phyloP scores from a whole-genome alignment of 2,329 filamentous ascomycete species.

The Sclerotinia sclerotiorum region DNA sequence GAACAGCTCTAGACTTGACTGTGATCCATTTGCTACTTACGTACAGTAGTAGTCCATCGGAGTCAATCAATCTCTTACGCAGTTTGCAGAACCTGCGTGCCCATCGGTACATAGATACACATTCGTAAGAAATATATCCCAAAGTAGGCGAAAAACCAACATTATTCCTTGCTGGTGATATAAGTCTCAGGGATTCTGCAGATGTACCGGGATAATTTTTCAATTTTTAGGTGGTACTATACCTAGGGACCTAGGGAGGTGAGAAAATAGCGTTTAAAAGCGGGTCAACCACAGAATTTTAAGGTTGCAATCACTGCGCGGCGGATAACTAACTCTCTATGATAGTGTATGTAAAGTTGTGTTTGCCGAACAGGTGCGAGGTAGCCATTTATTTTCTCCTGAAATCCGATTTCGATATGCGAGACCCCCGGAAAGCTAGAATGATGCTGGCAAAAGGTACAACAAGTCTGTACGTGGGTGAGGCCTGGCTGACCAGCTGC shows the following conservation, averaged over 20 bases:
- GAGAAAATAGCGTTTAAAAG: constrained; percentile 9
- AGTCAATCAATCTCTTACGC: not conserved
- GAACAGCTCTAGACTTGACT: constrained; percentile 7
- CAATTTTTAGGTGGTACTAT: not conserved
- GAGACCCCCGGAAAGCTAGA: not conserved
- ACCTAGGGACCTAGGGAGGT: not conserved
- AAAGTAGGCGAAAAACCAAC: not conserved
- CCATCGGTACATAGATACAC: not conserved
- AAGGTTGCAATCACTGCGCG: constrained; percentile 14
- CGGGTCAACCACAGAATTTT: not conserved
- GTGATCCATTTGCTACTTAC: not conserved
- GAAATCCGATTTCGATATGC: not conserved
- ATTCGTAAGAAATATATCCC: constrained; percentile 8
- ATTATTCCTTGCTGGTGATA: not conserved
- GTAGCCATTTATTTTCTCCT: not conserved
- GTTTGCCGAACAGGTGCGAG: not conserved
- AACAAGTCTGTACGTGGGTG: not conserved
- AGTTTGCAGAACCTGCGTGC: not conserved
- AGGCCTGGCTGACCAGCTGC: not conserved
- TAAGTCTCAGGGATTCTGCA: not conserved
- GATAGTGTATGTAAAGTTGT: not conserved
- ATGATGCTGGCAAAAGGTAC: not conserved
- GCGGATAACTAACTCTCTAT: not conserved
- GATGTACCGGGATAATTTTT: not conserved
- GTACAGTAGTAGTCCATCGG: not conserved